Evolutionary conservation across 2,329 filamentous ascomycete species (phyloP).

Genomic region (Fusarium brachygibbosum): DNA sequence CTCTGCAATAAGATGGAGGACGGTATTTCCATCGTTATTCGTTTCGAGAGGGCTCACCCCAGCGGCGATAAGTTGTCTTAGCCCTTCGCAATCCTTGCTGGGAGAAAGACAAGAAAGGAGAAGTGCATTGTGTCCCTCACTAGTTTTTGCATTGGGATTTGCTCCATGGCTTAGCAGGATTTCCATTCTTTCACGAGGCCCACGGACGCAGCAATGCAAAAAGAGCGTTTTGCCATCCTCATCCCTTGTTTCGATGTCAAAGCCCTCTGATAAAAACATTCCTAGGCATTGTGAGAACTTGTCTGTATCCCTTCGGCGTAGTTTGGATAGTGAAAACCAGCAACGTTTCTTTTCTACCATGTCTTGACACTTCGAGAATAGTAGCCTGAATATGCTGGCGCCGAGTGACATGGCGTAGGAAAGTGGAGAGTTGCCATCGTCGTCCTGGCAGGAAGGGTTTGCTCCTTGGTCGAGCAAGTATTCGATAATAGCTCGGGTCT

Average conservation of each 20-base stretch:
- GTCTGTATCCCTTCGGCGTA: neutral
- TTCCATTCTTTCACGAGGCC: neutral
- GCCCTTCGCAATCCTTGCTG: rapidly evolving
- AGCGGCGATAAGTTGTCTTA: slow-evolving; percentile 9
- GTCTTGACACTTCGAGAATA: slow-evolving; percentile 26
- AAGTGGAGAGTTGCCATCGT: neutral
- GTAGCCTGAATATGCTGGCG: slow-evolving; percentile 3
- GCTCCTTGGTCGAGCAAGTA: slow-evolving; percentile 36
- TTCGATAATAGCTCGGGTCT: neutral
- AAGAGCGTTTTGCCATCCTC: slow-evolving; percentile 27
- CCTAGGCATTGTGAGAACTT: slow-evolving; percentile 20
- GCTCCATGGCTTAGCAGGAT: slow-evolving; percentile 25
- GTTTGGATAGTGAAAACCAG: slow-evolving; percentile 26
- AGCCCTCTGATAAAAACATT: slow-evolving; percentile 24
- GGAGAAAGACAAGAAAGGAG: neutral
- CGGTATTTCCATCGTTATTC: slow-evolving; percentile 29
- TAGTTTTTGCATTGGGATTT: slow-evolving; percentile 3
- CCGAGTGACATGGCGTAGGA: neutral
- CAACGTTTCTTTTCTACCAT: neutral
- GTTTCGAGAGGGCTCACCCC: slow-evolving; percentile 31
- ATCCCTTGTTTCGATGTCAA: slow-evolving; percentile 26
- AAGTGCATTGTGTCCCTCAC: slow-evolving; percentile 32
- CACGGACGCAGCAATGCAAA: neutral
- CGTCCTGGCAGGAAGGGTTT: slow-evolving; percentile 15
- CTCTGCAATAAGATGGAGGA: slow-evolving; percentile 31